A percentile compares a stretch with the other conserved stretches of the same genome.
These are phyloP conservation scores for Ustilago tritici DNA, from an alignment of 1,284 basidiomycete genomes.

Conservation along the genomic window DNA sequence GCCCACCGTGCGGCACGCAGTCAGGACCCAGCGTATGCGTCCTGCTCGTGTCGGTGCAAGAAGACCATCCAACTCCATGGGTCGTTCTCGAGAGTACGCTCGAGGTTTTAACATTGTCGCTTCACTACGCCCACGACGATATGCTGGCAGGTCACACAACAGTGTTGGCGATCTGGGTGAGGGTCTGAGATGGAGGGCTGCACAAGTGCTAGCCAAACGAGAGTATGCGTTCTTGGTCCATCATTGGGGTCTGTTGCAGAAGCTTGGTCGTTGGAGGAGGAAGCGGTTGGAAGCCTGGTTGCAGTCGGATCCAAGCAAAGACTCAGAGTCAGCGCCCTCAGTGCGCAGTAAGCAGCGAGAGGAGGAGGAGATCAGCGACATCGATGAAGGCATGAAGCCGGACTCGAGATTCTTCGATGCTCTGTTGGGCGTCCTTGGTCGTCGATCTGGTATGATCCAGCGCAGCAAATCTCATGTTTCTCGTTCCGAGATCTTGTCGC, in stretches of 20 bases:
- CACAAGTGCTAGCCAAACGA: constrained; percentile 26
- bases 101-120: constrained; percentile 40
- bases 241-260: constrained; percentile 26
- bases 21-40: constrained; percentile 1
- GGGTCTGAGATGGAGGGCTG: constrained; percentile 35
- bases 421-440: constrained; percentile 39
- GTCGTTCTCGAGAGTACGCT: constrained; percentile 17
- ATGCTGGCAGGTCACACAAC: not conserved
- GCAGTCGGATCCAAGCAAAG: not conserved
- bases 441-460: constrained; percentile 30
- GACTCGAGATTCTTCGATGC: constrained; percentile 45
- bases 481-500: constrained; percentile 19
- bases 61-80: not conserved
- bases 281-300: constrained; percentile 20
- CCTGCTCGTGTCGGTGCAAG: not conserved
- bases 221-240: constrained; percentile 38
- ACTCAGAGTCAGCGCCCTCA: not conserved
- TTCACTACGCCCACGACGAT: constrained; percentile 20
- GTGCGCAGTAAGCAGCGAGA: not conserved
- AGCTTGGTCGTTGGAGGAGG: constrained; percentile 16
- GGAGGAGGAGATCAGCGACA: constrained; percentile 1
- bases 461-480: constrained; percentile 26
- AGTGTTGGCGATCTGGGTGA: constrained; percentile 20
- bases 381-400: not conserved
- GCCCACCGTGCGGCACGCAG: constrained; percentile 10